Evolutionary conservation across 495 filamentous ascomycete genomes (phyloP), one percentile per base, ranked within the genome.

Genomic region (Geoglossum glabrum): DNA sequence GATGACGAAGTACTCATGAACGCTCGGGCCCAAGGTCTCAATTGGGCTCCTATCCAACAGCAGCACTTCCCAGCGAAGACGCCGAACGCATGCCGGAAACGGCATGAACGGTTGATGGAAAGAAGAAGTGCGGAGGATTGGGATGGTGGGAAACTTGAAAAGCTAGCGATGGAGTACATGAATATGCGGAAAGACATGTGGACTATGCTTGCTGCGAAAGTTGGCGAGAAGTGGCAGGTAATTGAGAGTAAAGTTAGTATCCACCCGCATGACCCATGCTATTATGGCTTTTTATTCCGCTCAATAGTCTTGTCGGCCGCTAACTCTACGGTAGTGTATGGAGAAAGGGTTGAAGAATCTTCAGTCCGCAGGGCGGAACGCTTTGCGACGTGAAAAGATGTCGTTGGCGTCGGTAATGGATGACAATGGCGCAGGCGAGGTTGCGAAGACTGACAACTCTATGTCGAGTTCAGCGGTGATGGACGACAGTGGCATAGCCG

Each of bases 71-170:
- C 81, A 3, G 70, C 67, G 63, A 88, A 87, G 70, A 82, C 83
- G 6, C 74, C 82, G 31, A 88, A 88, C 67, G 84, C 84, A 28
- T 88, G 84, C 69, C 82, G 84, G 17, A 88, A 88, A 66, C 74
- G 84, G 45, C 82, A 87, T 64, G 84, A 87, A 68, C 71, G 84
- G 23, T 68, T 87, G 59, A 80, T 87, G 76, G 82, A 85, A 66
- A 74, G 77, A 59, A 72, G 73, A 57, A 77, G 76, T 43, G 68
- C 63, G 23, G 81, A 83, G 61, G 79, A 82, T 59, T 87, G 82
- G 76, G 82, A 86, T 65, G 75, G 73, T 43, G 65, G 76, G 54
- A 84, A 81, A 70, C 70, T 85, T 3, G 81, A 86, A 63, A 70
- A 68, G 15, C 65, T 88, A 10, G 79, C 80, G 49, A 78, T 76